Percentiles rank a stretch among this genome's conserved stretches.
Evolutionary conservation across 768 basidiomycete genomes (phyloP).

Genomic region (Tylopilus sp.): DNA sequence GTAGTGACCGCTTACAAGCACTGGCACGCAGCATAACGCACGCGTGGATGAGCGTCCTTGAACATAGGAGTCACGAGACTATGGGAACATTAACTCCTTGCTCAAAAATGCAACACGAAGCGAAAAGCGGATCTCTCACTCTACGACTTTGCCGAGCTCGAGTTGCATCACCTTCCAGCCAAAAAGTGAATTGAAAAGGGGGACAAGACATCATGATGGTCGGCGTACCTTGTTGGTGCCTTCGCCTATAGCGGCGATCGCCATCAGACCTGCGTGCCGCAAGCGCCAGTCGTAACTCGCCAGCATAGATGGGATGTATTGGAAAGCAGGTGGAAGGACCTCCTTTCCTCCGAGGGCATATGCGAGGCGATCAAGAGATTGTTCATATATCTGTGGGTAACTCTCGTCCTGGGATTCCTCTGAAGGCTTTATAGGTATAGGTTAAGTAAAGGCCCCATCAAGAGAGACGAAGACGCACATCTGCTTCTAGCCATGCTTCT

Average conservation of each 20-base stretch:
- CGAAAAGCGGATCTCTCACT: constrained; percentile 44
- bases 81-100: neutral
- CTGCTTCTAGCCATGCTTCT: constrained; percentile 65
- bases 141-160: constrained; percentile 77
- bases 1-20: constrained; percentile 54
- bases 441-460: neutral
- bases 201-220: neutral
- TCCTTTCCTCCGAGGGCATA: constrained; percentile 74
- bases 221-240: constrained; percentile 65
- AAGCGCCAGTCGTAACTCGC: constrained; percentile 80
- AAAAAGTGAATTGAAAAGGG: neutral
- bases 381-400: constrained; percentile 77
- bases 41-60: constrained; percentile 71
- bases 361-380: constrained; percentile 77
- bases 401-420: constrained; percentile 57
- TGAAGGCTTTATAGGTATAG: constrained; percentile 47
- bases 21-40: constrained; percentile 78
- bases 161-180: constrained; percentile 64
- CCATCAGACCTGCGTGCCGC: constrained; percentile 83
- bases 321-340: constrained; percentile 77
- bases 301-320: constrained; percentile 80
- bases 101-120: neutral
- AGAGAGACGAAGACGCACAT: constrained; percentile 49
- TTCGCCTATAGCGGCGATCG: constrained; percentile 81
- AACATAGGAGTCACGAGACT: constrained; percentile 80